Percentiles rank a stretch among this genome's conserved stretches.
These are phyloP conservation scores for Tulasnella sp. DNA, from an alignment of 768 basidiomycete genomes.

Conservation along the genomic window DNA sequence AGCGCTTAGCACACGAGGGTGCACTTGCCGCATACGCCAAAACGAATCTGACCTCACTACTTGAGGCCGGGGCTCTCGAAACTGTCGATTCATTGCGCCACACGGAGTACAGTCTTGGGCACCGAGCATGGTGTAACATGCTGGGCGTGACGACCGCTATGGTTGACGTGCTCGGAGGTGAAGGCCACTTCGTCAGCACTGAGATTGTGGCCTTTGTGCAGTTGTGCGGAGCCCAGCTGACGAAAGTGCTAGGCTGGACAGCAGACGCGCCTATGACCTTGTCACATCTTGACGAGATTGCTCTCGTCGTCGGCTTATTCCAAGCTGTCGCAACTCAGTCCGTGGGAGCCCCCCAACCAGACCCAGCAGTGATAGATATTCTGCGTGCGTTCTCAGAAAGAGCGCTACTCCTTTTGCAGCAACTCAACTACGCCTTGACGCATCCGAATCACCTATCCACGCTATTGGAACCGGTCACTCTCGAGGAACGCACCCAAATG, in stretches of 20 bases:
- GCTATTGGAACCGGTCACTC: conserved; percentile 66
- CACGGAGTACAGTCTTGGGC: conserved; percentile 66
- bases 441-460: conserved; percentile 84
- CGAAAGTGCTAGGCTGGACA: conserved; percentile 69
- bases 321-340: conserved; percentile 53
- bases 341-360: conserved; percentile 32
- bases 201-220: conserved; percentile 82
- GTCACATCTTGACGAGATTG: conserved; percentile 71
- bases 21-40: conserved; percentile 73
- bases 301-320: conserved; percentile 69
- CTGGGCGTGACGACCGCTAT: conserved; percentile 67
- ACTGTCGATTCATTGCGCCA: conserved; percentile 58
- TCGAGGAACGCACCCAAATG: conserved; percentile 58
- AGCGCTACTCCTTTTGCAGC: conserved; percentile 67
- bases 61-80: conserved; percentile 64
- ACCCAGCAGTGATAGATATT: conserved; percentile 41
- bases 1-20: conserved; percentile 76
- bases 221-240: conserved; percentile 72
- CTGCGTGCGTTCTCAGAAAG: conserved; percentile 57
- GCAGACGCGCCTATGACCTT: conserved; percentile 67
- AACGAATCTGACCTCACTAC: conserved; percentile 64
- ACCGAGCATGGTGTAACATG: conserved; percentile 76
- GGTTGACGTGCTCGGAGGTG: conserved; percentile 47
- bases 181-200: conserved; percentile 63
- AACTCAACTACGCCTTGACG: conserved; percentile 80